Percentiles rank a stretch among this genome's conserved stretches.
Evolutionary conservation across 2,329 filamentous ascomycete species (phyloP).

Genomic region (Fragosphaeria purpurea): DNA sequence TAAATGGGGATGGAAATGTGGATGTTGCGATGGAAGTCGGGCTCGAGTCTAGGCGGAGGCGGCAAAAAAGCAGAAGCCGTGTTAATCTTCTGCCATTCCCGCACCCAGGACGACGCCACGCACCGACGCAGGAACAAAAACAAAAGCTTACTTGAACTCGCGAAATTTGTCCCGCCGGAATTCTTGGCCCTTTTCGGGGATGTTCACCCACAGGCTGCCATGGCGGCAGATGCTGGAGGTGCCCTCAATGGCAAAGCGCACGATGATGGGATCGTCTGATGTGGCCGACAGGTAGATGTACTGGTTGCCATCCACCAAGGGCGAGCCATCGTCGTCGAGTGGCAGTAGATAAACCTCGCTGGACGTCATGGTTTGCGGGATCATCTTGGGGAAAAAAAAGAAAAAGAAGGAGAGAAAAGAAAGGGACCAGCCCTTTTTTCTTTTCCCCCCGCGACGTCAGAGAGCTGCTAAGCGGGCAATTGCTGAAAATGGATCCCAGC

Average conservation of each 20-base stretch:
- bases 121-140: background rate
- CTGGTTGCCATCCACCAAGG: constrained; percentile 66
- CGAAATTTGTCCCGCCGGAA: constrained; percentile 74
- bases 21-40: constrained; percentile 86
- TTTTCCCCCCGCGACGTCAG: no score
- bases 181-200: constrained; percentile 63
- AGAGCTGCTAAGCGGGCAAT: no score
- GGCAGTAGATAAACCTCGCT: constrained; percentile 77
- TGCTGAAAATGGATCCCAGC: no score
- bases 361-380: constrained; percentile 51
- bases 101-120: no score
- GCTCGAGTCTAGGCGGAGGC: constrained; percentile 53
- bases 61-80: background rate
- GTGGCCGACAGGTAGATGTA: constrained; percentile 84
- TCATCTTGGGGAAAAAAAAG: constrained; percentile 31
- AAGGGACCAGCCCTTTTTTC: background rate
- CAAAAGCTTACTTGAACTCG: constrained; percentile 67
- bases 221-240: constrained; percentile 91
- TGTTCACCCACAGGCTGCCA: constrained; percentile 94
- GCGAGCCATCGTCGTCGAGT: constrained; percentile 86
- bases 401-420: background rate
- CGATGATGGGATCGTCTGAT: constrained; percentile 61
- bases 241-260: constrained; percentile 87
- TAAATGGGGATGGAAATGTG: constrained; percentile 82
- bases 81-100: no score